phyloP scores from a whole-genome alignment of 163 green algal genomes.

The Scenedesmus sp. region DNA sequence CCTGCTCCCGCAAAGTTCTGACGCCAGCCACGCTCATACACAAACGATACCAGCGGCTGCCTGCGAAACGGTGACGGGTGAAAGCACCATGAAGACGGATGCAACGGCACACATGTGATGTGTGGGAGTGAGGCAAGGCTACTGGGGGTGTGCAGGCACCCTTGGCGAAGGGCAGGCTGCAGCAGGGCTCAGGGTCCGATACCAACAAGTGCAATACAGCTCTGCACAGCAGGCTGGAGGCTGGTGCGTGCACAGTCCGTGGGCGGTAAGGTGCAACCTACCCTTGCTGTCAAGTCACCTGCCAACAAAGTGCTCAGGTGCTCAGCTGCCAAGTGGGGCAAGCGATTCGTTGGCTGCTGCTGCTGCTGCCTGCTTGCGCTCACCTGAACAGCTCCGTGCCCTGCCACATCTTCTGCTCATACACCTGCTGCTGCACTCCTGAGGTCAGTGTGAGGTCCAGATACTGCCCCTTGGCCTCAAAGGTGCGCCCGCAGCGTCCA shows the following conservation, averaged over 20 bases:
- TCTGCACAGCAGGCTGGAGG: not conserved
- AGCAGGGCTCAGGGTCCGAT: no score
- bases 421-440: slow-evolving; percentile 71
- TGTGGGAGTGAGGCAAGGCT: not conserved
- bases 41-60: slow-evolving; percentile 82
- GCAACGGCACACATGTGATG: not conserved
- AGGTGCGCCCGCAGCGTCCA: slow-evolving; percentile 77
- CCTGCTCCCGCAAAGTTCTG: slow-evolving; percentile 92
- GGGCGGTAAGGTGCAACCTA: no score
- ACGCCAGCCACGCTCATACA: slow-evolving; percentile 97
- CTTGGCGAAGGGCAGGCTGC: no score
- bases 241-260: not conserved
- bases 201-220: not conserved
- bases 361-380: not conserved
- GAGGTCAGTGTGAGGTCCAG: slow-evolving; percentile 85
- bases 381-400: slow-evolving; percentile 86
- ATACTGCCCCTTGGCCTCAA: slow-evolving; percentile 64
- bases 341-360: not conserved
- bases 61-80: slow-evolving; percentile 45
- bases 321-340: not conserved
- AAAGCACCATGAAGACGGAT: not conserved
- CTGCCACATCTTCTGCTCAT: slow-evolving; percentile 71
- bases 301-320: no score
- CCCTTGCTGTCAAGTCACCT: no score
- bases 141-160: no score